Evolutionary conservation across 2,329 filamentous ascomycete species (phyloP).

Genomic region (Sporothrix euskadiensis): DNA sequence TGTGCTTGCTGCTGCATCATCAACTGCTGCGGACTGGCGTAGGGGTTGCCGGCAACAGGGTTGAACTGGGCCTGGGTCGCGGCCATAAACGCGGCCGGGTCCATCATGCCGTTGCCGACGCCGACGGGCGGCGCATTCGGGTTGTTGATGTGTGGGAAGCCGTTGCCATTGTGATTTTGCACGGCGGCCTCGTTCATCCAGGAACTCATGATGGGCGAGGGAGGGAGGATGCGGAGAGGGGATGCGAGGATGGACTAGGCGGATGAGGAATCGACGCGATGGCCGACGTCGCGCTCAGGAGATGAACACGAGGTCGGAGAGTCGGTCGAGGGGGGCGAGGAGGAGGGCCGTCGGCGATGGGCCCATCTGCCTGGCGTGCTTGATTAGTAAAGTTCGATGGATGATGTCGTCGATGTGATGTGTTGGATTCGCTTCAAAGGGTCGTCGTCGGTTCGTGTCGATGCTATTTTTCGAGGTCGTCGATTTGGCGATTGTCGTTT

Average conservation of each 20-base stretch:
- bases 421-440: neutral
- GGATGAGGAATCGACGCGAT: slow-evolving; percentile 1
- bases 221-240: slow-evolving; percentile 21
- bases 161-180: slow-evolving; percentile 69
- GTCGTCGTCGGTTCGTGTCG: neutral
- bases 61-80: slow-evolving; percentile 39
- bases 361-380: slow-evolving; percentile 47
- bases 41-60: slow-evolving; percentile 50
- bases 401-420: neutral
- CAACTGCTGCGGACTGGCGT: slow-evolving; percentile 59
- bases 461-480: neutral
- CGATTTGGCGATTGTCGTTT: neutral
- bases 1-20: slow-evolving; percentile 61
- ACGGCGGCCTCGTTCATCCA: slow-evolving; percentile 71
- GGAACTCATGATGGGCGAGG: slow-evolving; percentile 59
- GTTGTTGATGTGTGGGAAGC: slow-evolving; percentile 65
- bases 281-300: neutral
- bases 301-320: slow-evolving; percentile 13
- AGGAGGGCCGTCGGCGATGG: slow-evolving; percentile 20
- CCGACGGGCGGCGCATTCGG: slow-evolving; percentile 50
- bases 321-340: slow-evolving; percentile 11
- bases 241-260: neutral
- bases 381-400: slow-evolving; percentile 25
- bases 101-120: slow-evolving; percentile 59
- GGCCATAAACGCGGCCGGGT: slow-evolving; percentile 64